Conservation (phyloP, 768 basidiomycete species). For the Leccinum pellstonianum region DNA sequence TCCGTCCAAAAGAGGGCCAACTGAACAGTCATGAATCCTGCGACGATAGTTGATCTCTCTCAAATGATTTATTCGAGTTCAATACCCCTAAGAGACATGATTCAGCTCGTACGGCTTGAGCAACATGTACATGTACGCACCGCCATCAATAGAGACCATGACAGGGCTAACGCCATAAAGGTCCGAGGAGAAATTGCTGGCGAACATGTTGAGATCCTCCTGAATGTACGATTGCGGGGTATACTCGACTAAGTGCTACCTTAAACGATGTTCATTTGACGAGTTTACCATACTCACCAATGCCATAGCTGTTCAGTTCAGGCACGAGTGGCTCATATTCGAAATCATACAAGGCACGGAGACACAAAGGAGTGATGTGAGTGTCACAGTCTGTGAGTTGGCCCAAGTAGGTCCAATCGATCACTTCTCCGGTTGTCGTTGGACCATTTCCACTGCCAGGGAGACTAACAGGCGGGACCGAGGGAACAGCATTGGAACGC, state of each 20-base stretch:
- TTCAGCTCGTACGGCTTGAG: neutral
- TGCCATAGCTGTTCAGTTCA: slow-evolving; percentile 51
- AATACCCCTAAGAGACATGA: slow-evolving; percentile 41
- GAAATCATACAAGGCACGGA: slow-evolving; percentile 57
- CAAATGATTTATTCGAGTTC: slow-evolving; percentile 38
- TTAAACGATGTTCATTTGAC: slow-evolving; percentile 9
- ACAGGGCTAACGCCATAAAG: slow-evolving; percentile 29
- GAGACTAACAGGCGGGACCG: slow-evolving; percentile 9
- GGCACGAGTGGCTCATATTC: slow-evolving; percentile 45
- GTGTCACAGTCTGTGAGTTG: slow-evolving; percentile 35
- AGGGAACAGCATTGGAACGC: slow-evolving; percentile 8
- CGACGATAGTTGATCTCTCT: too few relatives aligned
- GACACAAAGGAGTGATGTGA: slow-evolving; percentile 55
- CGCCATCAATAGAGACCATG: slow-evolving; percentile 41
- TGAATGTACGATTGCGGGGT: slow-evolving; percentile 48
- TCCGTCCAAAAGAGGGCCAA: too few relatives aligned
- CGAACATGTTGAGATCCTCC: slow-evolving; percentile 47
- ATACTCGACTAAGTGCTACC: slow-evolving; percentile 44
- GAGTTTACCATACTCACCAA: slow-evolving; percentile 33
- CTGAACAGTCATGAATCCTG: too few relatives aligned
- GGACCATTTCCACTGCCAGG: slow-evolving; percentile 15
- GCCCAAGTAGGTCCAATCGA: neutral
- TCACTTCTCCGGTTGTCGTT: slow-evolving; percentile 25
- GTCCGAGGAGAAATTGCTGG: slow-evolving; percentile 33
- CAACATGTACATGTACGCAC: slow-evolving; percentile 24